These are phyloP conservation scores for Voacanga thouarsii DNA, from an alignment of 257 asterid species.

Conservation along the genomic window DNA sequence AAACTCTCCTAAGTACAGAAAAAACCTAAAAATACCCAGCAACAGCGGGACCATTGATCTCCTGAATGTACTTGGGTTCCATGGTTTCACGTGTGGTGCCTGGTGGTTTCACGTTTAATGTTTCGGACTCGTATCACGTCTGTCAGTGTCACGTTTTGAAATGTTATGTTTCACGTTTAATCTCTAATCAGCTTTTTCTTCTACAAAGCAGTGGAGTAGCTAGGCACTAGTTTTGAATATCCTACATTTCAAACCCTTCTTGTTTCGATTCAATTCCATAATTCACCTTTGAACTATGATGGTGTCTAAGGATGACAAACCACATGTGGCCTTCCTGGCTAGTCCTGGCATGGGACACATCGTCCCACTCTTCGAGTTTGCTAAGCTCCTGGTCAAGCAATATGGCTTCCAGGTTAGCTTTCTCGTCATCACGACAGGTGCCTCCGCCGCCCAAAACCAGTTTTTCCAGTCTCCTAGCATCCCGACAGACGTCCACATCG, in stretches of 20 bases:
- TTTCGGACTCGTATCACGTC: too few species aligned
- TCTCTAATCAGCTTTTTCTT: neutral
- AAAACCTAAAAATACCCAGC: too few species aligned
- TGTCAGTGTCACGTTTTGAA: too few species aligned
- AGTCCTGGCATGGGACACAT: conserved; percentile 57
- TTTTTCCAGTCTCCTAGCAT: conserved; percentile 20
- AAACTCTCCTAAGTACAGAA: too few species aligned
- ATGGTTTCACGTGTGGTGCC: too few species aligned
- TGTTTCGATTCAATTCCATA: neutral
- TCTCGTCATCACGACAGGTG: conserved; percentile 33
- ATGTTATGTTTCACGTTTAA: too few species aligned
- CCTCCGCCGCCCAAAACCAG: conserved; percentile 38
- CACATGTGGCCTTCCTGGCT: conserved; percentile 36
- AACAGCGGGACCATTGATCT: too few species aligned
- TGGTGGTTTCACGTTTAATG: too few species aligned
- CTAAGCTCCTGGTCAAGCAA: conserved; percentile 26
- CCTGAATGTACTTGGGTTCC: too few species aligned
- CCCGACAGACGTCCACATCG: conserved; percentile 18
- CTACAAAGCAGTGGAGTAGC: neutral
- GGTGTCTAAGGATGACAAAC: neutral
- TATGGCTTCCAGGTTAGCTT: conserved; percentile 36
- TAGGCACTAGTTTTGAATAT: too few species aligned
- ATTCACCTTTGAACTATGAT: neutral
- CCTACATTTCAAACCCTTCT: neutral
- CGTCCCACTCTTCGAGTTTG: conserved; percentile 37